Base-by-base conservation (phyloP, 495 filamentous ascomycete species). In the Glutinoglossum americanum region DNA sequence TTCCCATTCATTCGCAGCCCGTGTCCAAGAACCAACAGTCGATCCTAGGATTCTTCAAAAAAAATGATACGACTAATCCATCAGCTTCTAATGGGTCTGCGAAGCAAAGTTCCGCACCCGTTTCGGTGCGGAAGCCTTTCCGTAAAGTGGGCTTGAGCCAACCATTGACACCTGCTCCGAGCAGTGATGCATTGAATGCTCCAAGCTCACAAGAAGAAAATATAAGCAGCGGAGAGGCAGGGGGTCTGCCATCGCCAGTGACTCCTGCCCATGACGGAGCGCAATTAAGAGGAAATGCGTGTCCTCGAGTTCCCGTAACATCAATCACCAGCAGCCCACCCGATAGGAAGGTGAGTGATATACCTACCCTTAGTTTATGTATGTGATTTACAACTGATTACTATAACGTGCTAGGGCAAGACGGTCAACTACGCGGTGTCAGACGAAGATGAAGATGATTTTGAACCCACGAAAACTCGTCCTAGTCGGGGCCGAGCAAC, bases 1-100 rank as follows among this genome's bases (percentile, higher is more conserved):
- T 63, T 54, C 63, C 66, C n/a, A 28, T 1, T 28, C 58, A 54
- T 60, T 65, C 66, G 7, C 70, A 66, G 56, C 69, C 65, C 9
- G 67, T 67, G 26, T 64, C 77, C 71, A 87, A 83, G 64, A 83
- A 79, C 64, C 83, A 90, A 69, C 86, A 81, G 61, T 79, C 77
- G 10, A 92, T 95, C 54, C 73, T 89, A 3, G 84, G 86, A 37
- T 95, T 95, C 73, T 94, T 95, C 62, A 74, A 82, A 57, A 90
- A 84, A 63, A 77, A 77, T 11, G 70, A 76, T 0, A 72, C 73
- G 9, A 70, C 73, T 23, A 70, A 73, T 11, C 68, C 68, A 19
- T 7, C 41, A 7, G 23, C 35, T 51, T 47, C 56, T 10, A 73
- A 76, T 63, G 64, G 70, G 54, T 70, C 66, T 0, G 47, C 15